Base-by-base conservation (phyloP, 1,284 basidiomycete species). In the Quambalaria eucalypti region DNA sequence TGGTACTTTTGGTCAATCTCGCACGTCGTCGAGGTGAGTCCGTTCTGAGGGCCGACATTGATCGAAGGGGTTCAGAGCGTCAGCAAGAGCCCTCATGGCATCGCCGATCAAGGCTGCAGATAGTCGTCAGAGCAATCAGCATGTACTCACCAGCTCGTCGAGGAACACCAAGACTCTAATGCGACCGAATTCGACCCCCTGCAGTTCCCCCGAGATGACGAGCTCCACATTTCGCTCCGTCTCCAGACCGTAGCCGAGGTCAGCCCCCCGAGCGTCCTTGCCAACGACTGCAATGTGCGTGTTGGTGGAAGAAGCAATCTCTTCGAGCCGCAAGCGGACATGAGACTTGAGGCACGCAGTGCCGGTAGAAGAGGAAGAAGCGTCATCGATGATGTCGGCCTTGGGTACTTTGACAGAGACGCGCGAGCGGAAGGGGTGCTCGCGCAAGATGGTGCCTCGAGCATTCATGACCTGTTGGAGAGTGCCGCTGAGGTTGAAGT, bases 1-100 rank as follows among this genome's bases (percentile, higher is more conserved):
- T 96, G 92, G 1, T 96, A 78, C 76, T 96, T 95, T 78, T 89
- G 87, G 76, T 97, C 93, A 64, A 98, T 89, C 77, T 97, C 93
- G 76, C 87, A 87, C 23, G 83, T 78, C 74, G 97, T 93, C 8
- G 88, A 83, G 72, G 93, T 89, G 19, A 97, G 80, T 6, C 64
- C 69, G 30, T 48, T 58, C 42, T 54, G 36, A 7, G 30, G 19
- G n/a, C n/a, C n/a, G n/a, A n/a, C n/a, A n/a, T n/a, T n/a, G n/a
- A n/a, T n/a, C n/a, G n/a, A n/a, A n/a, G n/a, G n/a, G n/a, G n/a
- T n/a, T n/a, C n/a, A n/a, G n/a, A n/a, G n/a, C n/a, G n/a, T n/a
- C n/a, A n/a, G n/a, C n/a, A n/a, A n/a, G n/a, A n/a, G n/a, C n/a
- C 9, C n/a, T 36, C 33, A 36, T 36, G 10, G 33, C n/a, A n/a